Evolutionary conservation across 345 rosid species (phyloP).

Genomic region (Capsella bursapastoris): DNA sequence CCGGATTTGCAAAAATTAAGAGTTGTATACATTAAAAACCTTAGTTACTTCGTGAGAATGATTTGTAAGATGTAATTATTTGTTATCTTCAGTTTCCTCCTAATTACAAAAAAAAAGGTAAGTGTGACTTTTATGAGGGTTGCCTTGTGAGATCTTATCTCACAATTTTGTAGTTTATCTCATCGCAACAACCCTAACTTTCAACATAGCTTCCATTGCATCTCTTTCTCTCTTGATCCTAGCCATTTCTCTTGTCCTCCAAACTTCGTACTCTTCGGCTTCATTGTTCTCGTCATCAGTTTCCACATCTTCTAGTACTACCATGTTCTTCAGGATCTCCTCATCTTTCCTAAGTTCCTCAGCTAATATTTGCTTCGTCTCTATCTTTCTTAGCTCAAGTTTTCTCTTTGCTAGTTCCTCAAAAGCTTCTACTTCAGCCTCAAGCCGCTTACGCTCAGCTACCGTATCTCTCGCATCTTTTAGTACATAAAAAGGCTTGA

Average conservation of each 20-base stretch:
- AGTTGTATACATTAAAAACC: no score
- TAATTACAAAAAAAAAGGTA: no score
- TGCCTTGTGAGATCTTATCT: no score
- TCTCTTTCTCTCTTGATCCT: conserved; percentile 73
- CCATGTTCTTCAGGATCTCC: conserved; percentile 61
- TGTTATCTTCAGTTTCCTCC: no score
- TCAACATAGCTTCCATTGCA: conserved; percentile 61
- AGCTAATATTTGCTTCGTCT: conserved; percentile 65
- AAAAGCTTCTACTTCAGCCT: conserved; percentile 59
- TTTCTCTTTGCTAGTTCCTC: conserved; percentile 63
- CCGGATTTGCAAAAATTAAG: no score
- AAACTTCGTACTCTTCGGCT: conserved; percentile 76
- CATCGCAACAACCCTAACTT: conserved; percentile 36
- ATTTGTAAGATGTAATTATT: no score
- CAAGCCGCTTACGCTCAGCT: conserved; percentile 64
- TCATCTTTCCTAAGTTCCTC: conserved; percentile 70
- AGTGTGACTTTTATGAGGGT: no score
- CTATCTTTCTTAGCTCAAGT: conserved; percentile 59
- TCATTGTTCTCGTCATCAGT: conserved; percentile 77
- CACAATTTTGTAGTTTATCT: no score
- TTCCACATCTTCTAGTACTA: conserved; percentile 51
- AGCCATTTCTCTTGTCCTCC: conserved; percentile 80
- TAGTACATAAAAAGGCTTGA: conserved; percentile 68
- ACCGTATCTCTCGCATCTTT: conserved; percentile 69
- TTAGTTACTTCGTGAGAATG: no score